phyloP scores from a whole-genome alignment of 768 basidiomycete genomes.

The Macrocybe gigantea region DNA sequence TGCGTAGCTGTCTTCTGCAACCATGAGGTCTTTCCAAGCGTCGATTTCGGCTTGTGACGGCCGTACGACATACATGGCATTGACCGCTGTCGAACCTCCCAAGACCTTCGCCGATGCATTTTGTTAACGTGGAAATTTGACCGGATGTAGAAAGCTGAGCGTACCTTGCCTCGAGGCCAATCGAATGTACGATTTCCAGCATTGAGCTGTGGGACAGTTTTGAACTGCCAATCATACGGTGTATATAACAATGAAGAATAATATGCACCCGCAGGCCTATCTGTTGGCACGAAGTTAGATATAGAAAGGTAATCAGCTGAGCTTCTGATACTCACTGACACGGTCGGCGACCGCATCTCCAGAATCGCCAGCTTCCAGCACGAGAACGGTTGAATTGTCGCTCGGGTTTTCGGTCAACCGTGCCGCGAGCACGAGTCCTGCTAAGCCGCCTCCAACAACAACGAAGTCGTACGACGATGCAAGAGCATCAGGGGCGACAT shows the following conservation, averaged over 20 bases:
- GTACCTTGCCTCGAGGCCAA: conserved; percentile 62
- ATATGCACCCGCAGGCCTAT: conserved; percentile 47
- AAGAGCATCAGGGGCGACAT: conserved; percentile 32
- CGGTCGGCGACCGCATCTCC: conserved; percentile 16
- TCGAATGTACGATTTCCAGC: conserved; percentile 34
- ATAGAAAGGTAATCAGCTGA: background rate
- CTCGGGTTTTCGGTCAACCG: conserved; percentile 27
- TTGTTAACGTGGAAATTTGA: background rate
- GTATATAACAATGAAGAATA: conserved; percentile 41
- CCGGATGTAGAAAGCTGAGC: background rate
- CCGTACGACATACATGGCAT: conserved; percentile 62
- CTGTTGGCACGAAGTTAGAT: conserved; percentile 21
- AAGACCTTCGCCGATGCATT: conserved; percentile 35
- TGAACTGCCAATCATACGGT: conserved; percentile 53
- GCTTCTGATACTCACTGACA: conserved; percentile 19
- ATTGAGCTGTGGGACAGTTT: conserved; percentile 40
- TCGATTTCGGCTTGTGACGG: conserved; percentile 43
- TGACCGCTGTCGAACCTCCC: conserved; percentile 65
- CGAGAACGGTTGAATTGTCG: conserved; percentile 23
- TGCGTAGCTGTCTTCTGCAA: conserved; percentile 23
- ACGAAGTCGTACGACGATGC: conserved; percentile 49
- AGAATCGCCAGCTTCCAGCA: conserved; percentile 31
- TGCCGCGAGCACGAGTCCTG: conserved; percentile 24
- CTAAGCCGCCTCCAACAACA: conserved; percentile 27
- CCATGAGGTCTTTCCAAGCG: conserved; percentile 28